A percentile compares a stretch with the other conserved stretches of the same genome.
These are phyloP conservation scores for Knufia fluminis DNA, from an alignment of 2,329 filamentous ascomycete species.

Conservation along the genomic window DNA sequence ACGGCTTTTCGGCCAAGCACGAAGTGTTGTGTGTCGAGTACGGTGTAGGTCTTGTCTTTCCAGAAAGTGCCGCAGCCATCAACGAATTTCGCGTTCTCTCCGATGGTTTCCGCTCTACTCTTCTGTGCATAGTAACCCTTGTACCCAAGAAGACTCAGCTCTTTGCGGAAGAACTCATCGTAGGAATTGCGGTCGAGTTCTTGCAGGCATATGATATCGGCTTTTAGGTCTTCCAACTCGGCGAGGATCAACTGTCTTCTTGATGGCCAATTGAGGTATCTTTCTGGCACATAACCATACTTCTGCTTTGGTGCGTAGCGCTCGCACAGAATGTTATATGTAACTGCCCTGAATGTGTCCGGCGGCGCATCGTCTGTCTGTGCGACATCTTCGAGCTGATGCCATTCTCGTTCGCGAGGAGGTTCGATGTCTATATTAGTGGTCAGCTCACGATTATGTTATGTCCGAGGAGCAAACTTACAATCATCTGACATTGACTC, in stretches of 20 bases:
- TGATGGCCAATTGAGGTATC: conserved; percentile 77
- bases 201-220: conserved; percentile 87
- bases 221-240: conserved; percentile 67
- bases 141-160: conserved; percentile 78
- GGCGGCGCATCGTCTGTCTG: conserved; percentile 42
- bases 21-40: conserved; percentile 88
- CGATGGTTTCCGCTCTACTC: conserved; percentile 82
- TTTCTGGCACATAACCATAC: conserved; percentile 83
- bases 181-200: conserved; percentile 90
- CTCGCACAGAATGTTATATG: conserved; percentile 94
- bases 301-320: conserved; percentile 76
- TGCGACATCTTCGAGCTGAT: conserved; percentile 57
- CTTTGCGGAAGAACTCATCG: conserved; percentile 81
- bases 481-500: conserved; percentile 63
- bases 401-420: conserved; percentile 65
- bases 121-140: conserved; percentile 91
- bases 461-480: conserved; percentile 41
- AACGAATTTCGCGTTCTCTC: conserved; percentile 76
- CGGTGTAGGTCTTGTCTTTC: conserved; percentile 86
- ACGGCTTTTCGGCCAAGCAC: conserved; percentile 89
- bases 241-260: conserved; percentile 72
- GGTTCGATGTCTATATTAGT: conserved; percentile 58
- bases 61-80: conserved; percentile 97
- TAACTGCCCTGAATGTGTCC: conserved; percentile 72
- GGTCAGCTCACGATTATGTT: conserved; percentile 12